Base-by-base conservation (phyloP, 2,329 filamentous ascomycete genomes). In the Ascochyta fabae region DNA sequence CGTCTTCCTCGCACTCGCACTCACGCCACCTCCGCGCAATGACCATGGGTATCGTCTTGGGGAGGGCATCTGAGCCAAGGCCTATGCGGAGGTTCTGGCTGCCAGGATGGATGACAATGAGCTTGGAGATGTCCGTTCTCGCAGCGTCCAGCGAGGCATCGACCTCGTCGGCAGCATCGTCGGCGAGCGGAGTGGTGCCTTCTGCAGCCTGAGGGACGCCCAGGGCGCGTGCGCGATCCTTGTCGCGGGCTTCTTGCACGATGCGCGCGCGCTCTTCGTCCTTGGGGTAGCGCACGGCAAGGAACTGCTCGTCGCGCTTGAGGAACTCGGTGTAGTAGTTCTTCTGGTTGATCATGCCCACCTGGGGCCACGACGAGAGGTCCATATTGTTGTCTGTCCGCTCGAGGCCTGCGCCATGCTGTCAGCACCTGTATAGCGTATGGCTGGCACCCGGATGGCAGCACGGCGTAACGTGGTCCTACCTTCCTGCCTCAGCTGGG, bases 311-410 rank as follows among this genome's bases (percentile, higher is more conserved):
- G 80, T 99, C 95, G 70, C 94, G 89, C 81, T 99, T 99, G 79
- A 99, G 90, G 69, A 96, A 99, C 73, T 99, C 95, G 58, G 92
- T 96, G 59, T 71, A 74, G 78, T 99, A 99, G 77, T 99, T 99
- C 81, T 99, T 99, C 77, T 99, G 95, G 75, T 99, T 99, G 78
- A 99, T 99, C 69, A 95, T 91, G 39, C 86, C 84, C 54, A 96
- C 88, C 71, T 95, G 89, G 9, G 95, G 94, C 94, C 95, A 99
- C 75, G 85, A 96, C 43, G 92, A 91, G 72, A 95, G 86, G 73
- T 93, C 95, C 89, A 99, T 94, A 79, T 94, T 93, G 85, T 99
- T 99, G 81, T 99, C 95, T 58, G 95, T 98, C 73, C 94, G 86
- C 80, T 96, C 92, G 62, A 99, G 87, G 64, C 95, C 94, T 97